Base-by-base conservation (phyloP, 1,139 yeast genomes). In the Kodamaea fungicola region DNA sequence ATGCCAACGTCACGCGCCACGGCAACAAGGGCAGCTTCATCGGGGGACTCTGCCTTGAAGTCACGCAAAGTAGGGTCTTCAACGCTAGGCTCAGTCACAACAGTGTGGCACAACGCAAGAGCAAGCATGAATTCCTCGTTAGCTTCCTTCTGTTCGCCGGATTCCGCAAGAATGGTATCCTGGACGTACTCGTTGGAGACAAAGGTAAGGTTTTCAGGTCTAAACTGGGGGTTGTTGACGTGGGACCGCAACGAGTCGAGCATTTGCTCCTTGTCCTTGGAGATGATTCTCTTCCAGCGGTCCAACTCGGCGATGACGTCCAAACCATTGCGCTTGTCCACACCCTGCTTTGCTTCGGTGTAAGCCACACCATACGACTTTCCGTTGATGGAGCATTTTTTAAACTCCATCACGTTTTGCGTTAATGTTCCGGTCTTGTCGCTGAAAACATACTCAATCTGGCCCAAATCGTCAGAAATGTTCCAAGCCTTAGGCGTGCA, bases 371-470 rank as follows among this genome's bases (percentile, higher is more conserved):
- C 98, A 54, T 92, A 92, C 8, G 87, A 78, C 39, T 80, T 76
- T 30, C 98, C 97, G 52, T 80, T 80, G 42, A 92, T 83, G 2
- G 96, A 80, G 58, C 96, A 86, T 59, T 92, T 92, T 52, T 88
- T 88, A 64, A 90, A 90, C 61, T 90, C 97, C 98, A 92, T 92
- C 30, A 90, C 86, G 57, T 92, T 92, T 59, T 90, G 97, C 2
- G 98, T 92, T 50, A 92, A 71, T 0, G 98, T 92, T 42, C 98
- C 98, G 1, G 98, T 92, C 62, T 92, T 92, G 63, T 92, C 98
- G 55, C 96, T 86, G 62, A 92, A 92, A 33, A 92, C 81, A 56
- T 90, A 92, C 60, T 92, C 97, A 51, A 92, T 85, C 62, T 92
- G 98, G 24, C 98, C 98, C 54, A 92, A 71, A 61, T 92, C 98